A percentile compares a stretch with the other conserved stretches of the same genome.
These are phyloP conservation scores for Thozetella sp. DNA, from an alignment of 495 filamentous ascomycete species.

Conservation along the genomic window DNA sequence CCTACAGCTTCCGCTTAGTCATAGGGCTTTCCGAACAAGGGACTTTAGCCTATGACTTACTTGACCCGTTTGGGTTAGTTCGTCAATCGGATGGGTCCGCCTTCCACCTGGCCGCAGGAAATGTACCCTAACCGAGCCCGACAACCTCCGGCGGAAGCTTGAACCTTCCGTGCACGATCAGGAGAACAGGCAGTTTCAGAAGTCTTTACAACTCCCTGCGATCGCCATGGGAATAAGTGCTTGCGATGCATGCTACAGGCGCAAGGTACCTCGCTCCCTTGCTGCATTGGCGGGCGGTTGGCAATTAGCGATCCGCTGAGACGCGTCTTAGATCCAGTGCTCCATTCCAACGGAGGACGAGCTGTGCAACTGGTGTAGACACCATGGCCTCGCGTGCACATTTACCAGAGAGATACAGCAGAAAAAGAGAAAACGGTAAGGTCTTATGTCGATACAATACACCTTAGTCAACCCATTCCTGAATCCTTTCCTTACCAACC, in stretches of 20 bases:
- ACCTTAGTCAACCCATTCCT: background rate
- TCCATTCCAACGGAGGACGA: background rate
- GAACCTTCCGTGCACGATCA: background rate
- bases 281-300: background rate
- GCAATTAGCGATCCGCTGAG: background rate
- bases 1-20: too few relatives aligned
- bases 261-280: conserved; percentile 3
- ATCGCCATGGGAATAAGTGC: background rate
- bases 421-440: background rate
- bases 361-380: conserved; percentile 13
- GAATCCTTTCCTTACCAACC: background rate
- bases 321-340: conserved; percentile 7
- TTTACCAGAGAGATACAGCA: conserved; percentile 1
- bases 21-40: background rate
- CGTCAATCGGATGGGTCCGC: too few relatives aligned
- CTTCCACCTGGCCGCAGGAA: too few relatives aligned
- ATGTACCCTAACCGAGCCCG: too few relatives aligned
- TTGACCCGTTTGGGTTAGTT: too few relatives aligned
- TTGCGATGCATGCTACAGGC: conserved; percentile 5
- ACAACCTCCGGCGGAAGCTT: too few relatives aligned
- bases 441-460: background rate
- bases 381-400: conserved; percentile 9
- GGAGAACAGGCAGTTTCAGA: background rate
- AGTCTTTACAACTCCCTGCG: background rate
- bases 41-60: background rate